A percentile compares a stretch with the other conserved stretches of the same genome.
These are phyloP conservation scores for Fusarium sarcochroum DNA, from an alignment of 2,329 filamentous ascomycete species.

Conservation along the genomic window DNA sequence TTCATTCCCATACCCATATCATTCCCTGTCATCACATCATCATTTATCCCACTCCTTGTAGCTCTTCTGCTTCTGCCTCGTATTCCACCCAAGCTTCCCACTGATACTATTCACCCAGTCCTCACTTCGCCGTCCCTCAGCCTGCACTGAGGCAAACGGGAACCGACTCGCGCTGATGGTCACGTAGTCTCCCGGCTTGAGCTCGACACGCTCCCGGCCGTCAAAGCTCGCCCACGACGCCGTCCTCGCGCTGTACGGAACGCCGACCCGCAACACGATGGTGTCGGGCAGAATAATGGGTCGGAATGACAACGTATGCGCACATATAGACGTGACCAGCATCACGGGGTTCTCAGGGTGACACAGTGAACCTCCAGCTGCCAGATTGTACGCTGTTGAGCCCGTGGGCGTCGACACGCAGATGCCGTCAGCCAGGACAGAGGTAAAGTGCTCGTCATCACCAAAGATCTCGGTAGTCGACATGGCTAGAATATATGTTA, in stretches of 20 bases:
- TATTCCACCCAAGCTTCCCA: conserved; percentile 86
- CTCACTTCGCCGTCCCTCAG: conserved; percentile 76
- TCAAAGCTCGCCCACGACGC: conserved; percentile 99
- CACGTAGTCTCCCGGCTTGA: conserved; percentile 84
- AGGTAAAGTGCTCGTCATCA: conserved; percentile 95
- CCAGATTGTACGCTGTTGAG: conserved; percentile 95
- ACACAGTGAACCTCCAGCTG: conserved; percentile 93
- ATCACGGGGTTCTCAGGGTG: conserved; percentile 98
- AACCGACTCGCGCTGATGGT: conserved; percentile 86
- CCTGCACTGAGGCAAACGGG: conserved; percentile 83
- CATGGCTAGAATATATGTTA: conserved; percentile 73
- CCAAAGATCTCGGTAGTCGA: conserved; percentile 92
- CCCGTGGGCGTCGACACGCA: conserved; percentile 96
- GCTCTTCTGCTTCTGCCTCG: conserved; percentile 80
- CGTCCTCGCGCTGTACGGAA: conserved; percentile 93
- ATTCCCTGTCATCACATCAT: not conserved
- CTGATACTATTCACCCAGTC: conserved; percentile 88
- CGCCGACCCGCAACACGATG: conserved; percentile 90
- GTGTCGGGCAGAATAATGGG: conserved; percentile 98
- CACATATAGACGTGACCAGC: conserved; percentile 92
- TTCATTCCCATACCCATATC: not conserved
- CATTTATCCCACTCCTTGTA: conserved; percentile 64
- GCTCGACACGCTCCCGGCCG: conserved; percentile 87
- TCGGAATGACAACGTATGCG: conserved; percentile 93
- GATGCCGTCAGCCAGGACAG: conserved; percentile 91